Evolutionary conservation across 2,329 filamentous ascomycete species (phyloP), one percentile per base, ranked within the genome.

Genomic region (Rhinocladiella mackenziei): DNA sequence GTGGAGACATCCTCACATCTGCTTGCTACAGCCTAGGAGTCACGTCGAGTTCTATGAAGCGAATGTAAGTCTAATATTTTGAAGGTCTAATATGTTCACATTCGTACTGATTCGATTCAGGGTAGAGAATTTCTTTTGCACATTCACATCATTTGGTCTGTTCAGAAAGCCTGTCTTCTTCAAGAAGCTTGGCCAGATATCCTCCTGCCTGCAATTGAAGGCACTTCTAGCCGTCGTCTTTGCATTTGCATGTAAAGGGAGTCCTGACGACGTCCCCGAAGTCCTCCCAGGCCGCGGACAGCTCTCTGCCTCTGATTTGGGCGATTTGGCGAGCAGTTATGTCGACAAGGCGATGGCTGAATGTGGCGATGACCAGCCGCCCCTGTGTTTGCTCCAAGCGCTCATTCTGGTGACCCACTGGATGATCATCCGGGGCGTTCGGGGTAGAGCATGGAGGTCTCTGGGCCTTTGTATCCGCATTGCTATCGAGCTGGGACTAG

Each of bases 351-450:
- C 59, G 0, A 39, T 66, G 5, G 51, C 43, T 11, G 56, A 61
- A 23, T 66, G 61, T 44, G 58, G 51, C 7, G 65, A 68, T 42
- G 54, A 60, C 20, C 41, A 55, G 3, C 65, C 64, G 3, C 58
- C 62, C 1, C 51, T 68, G 14, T 64, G 59, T 47, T 30, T 68
- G 13, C 44, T 69, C 8, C 66, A 69, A 46, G 62, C 65, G 4
- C 43, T 60, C 17, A 60, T 66, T 28, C 39, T 68, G 2, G 55
- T 57, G 4, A 61, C 65, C 2, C 61, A 62, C 46, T 62, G 60
- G 45, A 58, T 63, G 35, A 57, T 68, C 10, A 63, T 59, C 2
- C 53, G 56, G 13, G 63, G 64, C 15, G 65, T 67, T 6, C 63
- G 57, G 5, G 65, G 62, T 3, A 59, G 51, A 23, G 61, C 65